phyloP scores from a whole-genome alignment of 176 grass and related monocot species.

The Phoenix dactylifera region DNA sequence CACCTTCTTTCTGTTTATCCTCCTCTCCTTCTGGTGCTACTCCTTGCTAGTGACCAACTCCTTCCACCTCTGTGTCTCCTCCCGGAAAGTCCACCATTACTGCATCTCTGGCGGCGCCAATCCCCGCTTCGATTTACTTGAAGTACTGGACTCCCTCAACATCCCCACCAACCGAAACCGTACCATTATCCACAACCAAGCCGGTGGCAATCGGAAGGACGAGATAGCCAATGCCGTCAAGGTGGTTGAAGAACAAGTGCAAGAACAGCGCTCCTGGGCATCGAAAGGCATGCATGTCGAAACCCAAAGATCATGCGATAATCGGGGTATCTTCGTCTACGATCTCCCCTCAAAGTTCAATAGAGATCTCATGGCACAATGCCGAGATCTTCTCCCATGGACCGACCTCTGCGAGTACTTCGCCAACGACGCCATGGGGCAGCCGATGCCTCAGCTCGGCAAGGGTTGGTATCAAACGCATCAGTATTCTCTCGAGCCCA shows the following conservation, averaged over 20 bases:
- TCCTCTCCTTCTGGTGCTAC: constrained; percentile 1
- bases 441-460: not conserved
- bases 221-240: too few species aligned
- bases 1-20: not conserved
- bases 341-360: constrained; percentile 9
- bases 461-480: not conserved
- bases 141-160: not conserved
- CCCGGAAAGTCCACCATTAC: not conserved
- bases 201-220: not conserved
- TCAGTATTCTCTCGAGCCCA: constrained; percentile 16
- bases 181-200: not conserved
- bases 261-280: not conserved
- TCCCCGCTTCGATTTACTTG: not conserved
- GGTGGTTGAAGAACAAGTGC: not conserved
- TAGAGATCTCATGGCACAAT: not conserved
- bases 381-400: constrained; percentile 5
- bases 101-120: not conserved
- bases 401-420: constrained; percentile 6
- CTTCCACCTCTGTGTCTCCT: constrained; percentile 1
- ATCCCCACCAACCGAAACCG: too few species aligned
- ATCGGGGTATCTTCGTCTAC: constrained; percentile 1
- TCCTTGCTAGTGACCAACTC: not conserved
- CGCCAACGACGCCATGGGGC: constrained; percentile 1
- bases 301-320: not conserved
- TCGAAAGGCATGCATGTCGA: not conserved